Base-by-base conservation (phyloP, 352 stramenopile species). In the Phytophthora kernoviae region DNA sequence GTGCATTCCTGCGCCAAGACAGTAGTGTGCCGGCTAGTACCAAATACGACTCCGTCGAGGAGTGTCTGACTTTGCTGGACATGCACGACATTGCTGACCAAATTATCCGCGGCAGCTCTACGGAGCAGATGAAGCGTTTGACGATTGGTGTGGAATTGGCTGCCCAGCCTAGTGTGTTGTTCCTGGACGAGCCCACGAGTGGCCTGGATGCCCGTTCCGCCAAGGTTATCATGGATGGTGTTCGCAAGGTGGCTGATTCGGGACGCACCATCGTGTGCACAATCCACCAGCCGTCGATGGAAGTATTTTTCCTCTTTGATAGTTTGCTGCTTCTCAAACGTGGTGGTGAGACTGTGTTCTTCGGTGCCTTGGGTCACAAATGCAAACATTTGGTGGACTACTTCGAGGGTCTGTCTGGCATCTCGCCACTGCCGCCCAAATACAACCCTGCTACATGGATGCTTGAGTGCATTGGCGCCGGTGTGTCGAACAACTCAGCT, bases 401-500 rank as follows among this genome's bases (percentile, higher is more conserved):
- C 57, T 82, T 86, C 34, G 58, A 82, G 34, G 54, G 57, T 4
- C 45, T 84, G 2, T 54, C 70, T 18, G 65, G 58, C 15, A 70
- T 77, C 4, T 40, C 43, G 14, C 51, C 54, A 17, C 84, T 96
- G 45, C 58, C 48, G 1, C 27, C 42, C 12, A 59, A 48, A 71
- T 84, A 89, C 60, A 96, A 96, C 56, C 88, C 88, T 17, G 80
- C 85, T 18, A 93, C 85, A n/a, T 96, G 84, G 85, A 93, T 95
- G 83, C 70, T 96, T 12, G 73, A 85, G 36, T 75, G 55, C 20
- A 79, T 81, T 93, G 68, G 70, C 2, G 70, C 65, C 18, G 82
- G 53, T 32, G 58, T 67, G 4, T 64, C 52, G 15, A 75, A 62
- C 55, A 64, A 58, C 10, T 44, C 37, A 20, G 54, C 50, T 1